Conservation (phyloP, 2,329 filamentous ascomycete genomes). For the Tetracladium maxilliforme region DNA sequence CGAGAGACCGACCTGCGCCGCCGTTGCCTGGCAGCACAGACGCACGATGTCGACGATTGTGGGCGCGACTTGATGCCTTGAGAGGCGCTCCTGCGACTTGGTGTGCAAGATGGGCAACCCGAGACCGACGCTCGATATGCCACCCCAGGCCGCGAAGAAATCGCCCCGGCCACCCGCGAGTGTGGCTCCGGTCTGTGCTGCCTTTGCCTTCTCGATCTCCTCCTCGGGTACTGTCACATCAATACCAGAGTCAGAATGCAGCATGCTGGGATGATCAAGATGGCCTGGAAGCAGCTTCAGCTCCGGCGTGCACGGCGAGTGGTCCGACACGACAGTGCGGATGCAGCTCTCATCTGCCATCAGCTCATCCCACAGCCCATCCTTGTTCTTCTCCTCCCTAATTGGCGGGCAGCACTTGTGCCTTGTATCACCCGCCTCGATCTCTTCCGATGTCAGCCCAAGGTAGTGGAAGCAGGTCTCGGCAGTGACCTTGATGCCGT, state of each 20-base stretch:
- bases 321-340: conserved; percentile 83
- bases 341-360: conserved; percentile 61
- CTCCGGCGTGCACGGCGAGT: conserved; percentile 90
- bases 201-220: conserved; percentile 21
- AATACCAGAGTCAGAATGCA: too few species aligned
- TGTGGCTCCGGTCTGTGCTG: too few species aligned
- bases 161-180: too few species aligned
- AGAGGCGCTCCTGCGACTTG: conserved; percentile 32
- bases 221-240: conserved; percentile 12
- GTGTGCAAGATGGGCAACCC: conserved; percentile 73
- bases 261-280: too few species aligned
- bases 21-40: conserved; percentile 77
- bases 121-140: conserved; percentile 85
- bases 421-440: conserved; percentile 52
- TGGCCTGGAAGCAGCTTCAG: conserved; percentile 73
- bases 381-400: conserved; percentile 45
- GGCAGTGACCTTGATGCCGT: conserved; percentile 57
- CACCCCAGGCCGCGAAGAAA: conserved; percentile 94
- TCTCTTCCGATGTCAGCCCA: conserved; percentile 49
- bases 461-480: conserved; percentile 69
- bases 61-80: conserved; percentile 22
- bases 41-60: conserved; percentile 67
- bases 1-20: conserved; percentile 72
- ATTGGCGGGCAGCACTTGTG: conserved; percentile 67
- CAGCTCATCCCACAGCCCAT: conserved; percentile 66